These are phyloP conservation scores for Melampsora larici-populina DNA, from an alignment of 1,284 basidiomycete species.

Conservation along the genomic window DNA sequence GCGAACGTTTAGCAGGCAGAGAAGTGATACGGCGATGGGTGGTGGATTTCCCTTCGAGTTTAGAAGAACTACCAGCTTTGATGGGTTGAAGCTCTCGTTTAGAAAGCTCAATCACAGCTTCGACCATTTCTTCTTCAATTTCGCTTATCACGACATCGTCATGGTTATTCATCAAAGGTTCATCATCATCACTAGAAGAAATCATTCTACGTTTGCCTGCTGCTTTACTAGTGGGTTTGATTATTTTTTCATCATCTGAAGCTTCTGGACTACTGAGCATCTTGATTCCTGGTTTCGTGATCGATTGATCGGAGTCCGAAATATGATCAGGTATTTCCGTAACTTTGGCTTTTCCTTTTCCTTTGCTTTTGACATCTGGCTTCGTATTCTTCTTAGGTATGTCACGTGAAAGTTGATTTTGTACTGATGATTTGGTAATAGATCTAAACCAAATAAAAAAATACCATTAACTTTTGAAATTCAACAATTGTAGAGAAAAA, in stretches of 20 bases:
- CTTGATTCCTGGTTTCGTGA: not conserved
- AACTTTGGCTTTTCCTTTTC: not conserved
- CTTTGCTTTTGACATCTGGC: not conserved
- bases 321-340: not conserved
- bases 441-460: not conserved
- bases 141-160: not conserved
- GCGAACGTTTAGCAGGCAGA: too few relatives aligned
- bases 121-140: slow-evolving; percentile 28
- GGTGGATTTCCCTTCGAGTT: too few relatives aligned
- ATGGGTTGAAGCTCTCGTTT: slow-evolving; percentile 14
- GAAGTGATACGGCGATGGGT: too few relatives aligned
- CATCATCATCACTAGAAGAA: not conserved
- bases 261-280: not conserved
- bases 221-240: not conserved
- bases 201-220: not conserved
- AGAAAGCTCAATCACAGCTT: slow-evolving; percentile 34
- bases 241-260: not conserved
- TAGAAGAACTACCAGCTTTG: not conserved
- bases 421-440: not conserved
- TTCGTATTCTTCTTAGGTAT: not conserved
- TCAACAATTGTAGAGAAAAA: too few relatives aligned
- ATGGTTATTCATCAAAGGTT: not conserved
- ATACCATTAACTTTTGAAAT: not conserved
- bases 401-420: not conserved
- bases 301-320: not conserved